phyloP scores from a whole-genome alignment of 1,284 basidiomycete species.

The Inonotus obliquus region DNA sequence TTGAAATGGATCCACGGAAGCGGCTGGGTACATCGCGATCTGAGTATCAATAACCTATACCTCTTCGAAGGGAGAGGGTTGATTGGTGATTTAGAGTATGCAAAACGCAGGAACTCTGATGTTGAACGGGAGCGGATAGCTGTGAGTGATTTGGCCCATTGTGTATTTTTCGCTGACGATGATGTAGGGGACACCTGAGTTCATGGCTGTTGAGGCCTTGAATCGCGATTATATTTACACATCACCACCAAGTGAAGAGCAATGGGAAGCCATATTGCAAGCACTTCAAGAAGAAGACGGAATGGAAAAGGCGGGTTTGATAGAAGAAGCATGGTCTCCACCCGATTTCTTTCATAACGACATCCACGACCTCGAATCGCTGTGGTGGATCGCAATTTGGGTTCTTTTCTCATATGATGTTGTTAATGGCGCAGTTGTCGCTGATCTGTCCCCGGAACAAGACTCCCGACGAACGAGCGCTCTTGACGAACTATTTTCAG shows the following conservation, averaged over 20 bases:
- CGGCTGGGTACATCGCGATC: no score
- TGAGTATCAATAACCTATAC: no score
- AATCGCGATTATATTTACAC: not conserved
- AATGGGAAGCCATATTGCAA: not conserved
- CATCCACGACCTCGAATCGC: no score
- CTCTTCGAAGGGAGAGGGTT: not conserved
- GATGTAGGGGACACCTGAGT: no score
- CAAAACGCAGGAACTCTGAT: not conserved
- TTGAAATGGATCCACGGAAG: not conserved
- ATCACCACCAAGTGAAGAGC: not conserved
- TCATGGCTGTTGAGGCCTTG: not conserved
- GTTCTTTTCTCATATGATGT: no score
- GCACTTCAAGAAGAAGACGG: not conserved
- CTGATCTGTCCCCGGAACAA: no score
- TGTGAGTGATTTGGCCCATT: no score
- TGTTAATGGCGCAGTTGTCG: no score
- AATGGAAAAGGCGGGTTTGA: not conserved
- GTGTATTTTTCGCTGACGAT: no score
- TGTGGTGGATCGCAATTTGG: no score
- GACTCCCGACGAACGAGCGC: not conserved
- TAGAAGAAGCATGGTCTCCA: not conserved
- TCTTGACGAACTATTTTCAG: not conserved
- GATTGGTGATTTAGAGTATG: conserved; percentile 3
- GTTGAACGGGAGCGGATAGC: no score
- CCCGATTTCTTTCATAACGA: not conserved